A percentile compares a stretch with the other conserved stretches of the same genome.
Evolutionary conservation across 1,284 basidiomycete genomes (phyloP).

Genomic region (Sutorius eximius): DNA sequence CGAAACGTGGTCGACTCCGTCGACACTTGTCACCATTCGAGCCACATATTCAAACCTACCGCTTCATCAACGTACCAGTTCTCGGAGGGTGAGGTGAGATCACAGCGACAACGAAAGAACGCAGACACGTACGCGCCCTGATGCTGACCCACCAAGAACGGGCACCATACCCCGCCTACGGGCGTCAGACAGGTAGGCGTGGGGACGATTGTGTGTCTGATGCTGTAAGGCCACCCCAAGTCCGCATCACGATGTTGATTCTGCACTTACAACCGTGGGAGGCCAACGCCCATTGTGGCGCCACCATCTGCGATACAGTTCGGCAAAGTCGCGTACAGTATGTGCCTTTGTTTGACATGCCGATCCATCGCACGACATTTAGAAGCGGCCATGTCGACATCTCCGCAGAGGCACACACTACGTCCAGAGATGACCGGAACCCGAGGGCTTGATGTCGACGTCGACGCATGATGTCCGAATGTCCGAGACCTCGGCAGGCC

Average conservation of each 20-base stretch:
- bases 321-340: neutral
- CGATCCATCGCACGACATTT: neutral
- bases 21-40: neutral
- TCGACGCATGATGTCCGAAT: neutral
- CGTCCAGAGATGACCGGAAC: neutral
- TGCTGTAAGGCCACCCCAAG: neutral
- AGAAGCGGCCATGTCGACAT: neutral
- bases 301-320: neutral
- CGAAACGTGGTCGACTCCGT: constrained; percentile 1
- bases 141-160: neutral
- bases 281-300: constrained; percentile 3
- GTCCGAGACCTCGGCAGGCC: neutral
- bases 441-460: neutral
- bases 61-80: neutral
- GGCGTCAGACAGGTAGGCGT: neutral
- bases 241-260: constrained; percentile 10
- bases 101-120: neutral
- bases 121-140: neutral
- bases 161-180: neutral
- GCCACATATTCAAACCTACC: neutral
- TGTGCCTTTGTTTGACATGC: neutral
- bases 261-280: neutral
- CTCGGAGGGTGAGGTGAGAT: constrained; percentile 3
- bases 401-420: neutral
- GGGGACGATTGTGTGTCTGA: neutral